Percentiles rank a stretch among this genome's conserved stretches.
Conservation (phyloP, 495 filamentous ascomycete species). For the Sordaria brevicollis region DNA sequence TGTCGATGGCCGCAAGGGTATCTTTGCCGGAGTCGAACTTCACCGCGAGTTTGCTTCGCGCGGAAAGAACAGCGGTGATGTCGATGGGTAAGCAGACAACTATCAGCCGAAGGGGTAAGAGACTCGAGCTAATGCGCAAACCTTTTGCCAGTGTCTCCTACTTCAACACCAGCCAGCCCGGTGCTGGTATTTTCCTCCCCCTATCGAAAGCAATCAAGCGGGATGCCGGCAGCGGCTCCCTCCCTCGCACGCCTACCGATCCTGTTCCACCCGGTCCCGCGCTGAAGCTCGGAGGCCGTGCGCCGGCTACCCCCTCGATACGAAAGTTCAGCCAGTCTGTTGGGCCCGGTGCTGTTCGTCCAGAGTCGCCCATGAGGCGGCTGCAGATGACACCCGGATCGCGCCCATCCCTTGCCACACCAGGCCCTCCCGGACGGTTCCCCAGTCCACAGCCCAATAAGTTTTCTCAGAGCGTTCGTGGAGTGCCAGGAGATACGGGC, state of each 20-base stretch:
- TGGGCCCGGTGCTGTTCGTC: constrained; percentile 68
- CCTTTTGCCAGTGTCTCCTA: constrained; percentile 53
- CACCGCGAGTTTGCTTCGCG: constrained; percentile 65
- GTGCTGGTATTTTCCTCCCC: constrained; percentile 90
- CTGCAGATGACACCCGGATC: constrained; percentile 46
- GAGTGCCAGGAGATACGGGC: constrained; percentile 45
- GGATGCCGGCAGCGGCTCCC: constrained; percentile 43
- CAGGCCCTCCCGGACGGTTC: constrained; percentile 39
- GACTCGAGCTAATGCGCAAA: neutral
- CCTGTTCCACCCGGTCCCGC: constrained; percentile 40
- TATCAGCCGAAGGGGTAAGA: neutral
- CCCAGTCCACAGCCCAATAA: constrained; percentile 59
- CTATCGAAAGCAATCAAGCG: constrained; percentile 72
- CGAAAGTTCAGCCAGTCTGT: constrained; percentile 77
- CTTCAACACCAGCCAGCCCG: constrained; percentile 67
- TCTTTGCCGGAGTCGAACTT: constrained; percentile 92
- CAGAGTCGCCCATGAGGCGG: constrained; percentile 69
- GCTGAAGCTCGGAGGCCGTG: constrained; percentile 43
- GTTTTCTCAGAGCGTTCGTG: constrained; percentile 53
- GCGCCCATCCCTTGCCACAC: constrained; percentile 44
- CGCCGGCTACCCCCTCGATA: constrained; percentile 53
- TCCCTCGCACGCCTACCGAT: constrained; percentile 57
- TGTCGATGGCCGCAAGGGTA: constrained; percentile 81
- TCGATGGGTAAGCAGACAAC: constrained; percentile 67
- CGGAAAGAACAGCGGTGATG: constrained; percentile 94